A percentile compares a stretch with the other conserved stretches of the same genome.
These are phyloP conservation scores for Penicillium digitatum DNA, from an alignment of 2,329 filamentous ascomycete species.

Conservation along the genomic window DNA sequence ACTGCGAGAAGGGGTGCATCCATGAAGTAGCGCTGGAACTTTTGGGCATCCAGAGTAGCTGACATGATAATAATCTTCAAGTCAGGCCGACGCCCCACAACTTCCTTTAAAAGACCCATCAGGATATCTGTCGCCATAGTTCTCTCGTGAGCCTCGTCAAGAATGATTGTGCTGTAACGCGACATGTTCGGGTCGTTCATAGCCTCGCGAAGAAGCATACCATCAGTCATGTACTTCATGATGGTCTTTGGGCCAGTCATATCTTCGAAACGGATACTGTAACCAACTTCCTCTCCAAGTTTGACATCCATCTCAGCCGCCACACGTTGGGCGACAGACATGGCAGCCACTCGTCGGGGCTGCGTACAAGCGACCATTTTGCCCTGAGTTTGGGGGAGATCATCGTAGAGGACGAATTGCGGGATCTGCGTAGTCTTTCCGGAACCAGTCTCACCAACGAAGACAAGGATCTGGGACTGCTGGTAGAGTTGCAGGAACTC, in stretches of 20 bases:
- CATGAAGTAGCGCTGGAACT: slow-evolving; percentile 97
- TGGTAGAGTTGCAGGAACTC: slow-evolving; percentile 95
- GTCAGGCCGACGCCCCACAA: slow-evolving; percentile 75
- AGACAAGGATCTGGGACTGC: slow-evolving; percentile 90
- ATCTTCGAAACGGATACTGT: slow-evolving; percentile 98
- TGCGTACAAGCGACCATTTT: slow-evolving; percentile 98
- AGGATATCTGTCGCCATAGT: slow-evolving; percentile 96
- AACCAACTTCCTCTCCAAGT: slow-evolving; percentile 91
- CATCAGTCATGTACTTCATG: slow-evolving; percentile 99
- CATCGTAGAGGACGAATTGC: slow-evolving; percentile 96
- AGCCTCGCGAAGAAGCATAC: slow-evolving; percentile 93
- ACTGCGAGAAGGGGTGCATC: slow-evolving; percentile 90
- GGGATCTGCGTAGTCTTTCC: slow-evolving; percentile 99
- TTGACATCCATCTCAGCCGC: slow-evolving; percentile 93
- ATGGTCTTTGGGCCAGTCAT: slow-evolving; percentile 82
- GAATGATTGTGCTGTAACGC: slow-evolving; percentile 94
- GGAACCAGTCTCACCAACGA: slow-evolving; percentile 98
- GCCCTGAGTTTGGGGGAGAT: slow-evolving; percentile 76
- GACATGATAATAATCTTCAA: slow-evolving; percentile 99
- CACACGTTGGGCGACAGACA: slow-evolving; percentile 97
- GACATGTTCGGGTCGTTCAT: slow-evolving; percentile 92
- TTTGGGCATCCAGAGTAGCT: slow-evolving; percentile 92
- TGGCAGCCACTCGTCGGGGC: slow-evolving; percentile 93
- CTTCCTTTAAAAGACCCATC: slow-evolving; percentile 92
- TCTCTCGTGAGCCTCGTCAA: slow-evolving; percentile 97